A percentile compares a stretch with the other conserved stretches of the same genome.
These are phyloP conservation scores for Podospora appendiculata DNA, from an alignment of 495 filamentous ascomycete genomes.

Conservation along the genomic window DNA sequence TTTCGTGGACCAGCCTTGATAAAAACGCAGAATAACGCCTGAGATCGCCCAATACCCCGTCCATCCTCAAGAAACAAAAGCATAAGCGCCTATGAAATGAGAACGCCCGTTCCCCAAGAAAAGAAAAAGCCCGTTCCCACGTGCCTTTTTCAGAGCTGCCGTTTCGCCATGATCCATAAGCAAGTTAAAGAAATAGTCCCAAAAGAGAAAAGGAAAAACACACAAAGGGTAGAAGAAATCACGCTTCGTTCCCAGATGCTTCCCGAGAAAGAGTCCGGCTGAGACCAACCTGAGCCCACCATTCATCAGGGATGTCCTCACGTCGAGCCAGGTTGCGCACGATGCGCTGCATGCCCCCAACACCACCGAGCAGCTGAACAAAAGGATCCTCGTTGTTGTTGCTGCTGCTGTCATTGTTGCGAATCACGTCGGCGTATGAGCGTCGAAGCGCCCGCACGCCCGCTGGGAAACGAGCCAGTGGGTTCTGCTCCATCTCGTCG, in stretches of 20 bases:
- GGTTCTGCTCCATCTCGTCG: slow-evolving; percentile 21
- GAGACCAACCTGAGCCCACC: slow-evolving; percentile 69
- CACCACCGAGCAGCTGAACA: slow-evolving; percentile 30
- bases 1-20: too few relatives aligned
- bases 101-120: not conserved
- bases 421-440: slow-evolving; percentile 29
- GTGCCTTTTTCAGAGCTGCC: slow-evolving; percentile 5
- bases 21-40: not conserved
- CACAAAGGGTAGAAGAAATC: too few relatives aligned
- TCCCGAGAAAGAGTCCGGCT: slow-evolving; percentile 49
- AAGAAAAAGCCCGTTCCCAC: not conserved
- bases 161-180: not conserved
- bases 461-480: slow-evolving; percentile 13
- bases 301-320: slow-evolving; percentile 66
- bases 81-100: not conserved
- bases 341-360: slow-evolving; percentile 60
- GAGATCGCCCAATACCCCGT: not conserved
- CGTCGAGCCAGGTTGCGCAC: slow-evolving; percentile 56
- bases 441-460: slow-evolving; percentile 10
- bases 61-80: not conserved
- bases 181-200: too few relatives aligned
- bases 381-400: slow-evolving; percentile 19
- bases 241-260: slow-evolving; percentile 13
- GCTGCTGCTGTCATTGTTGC: slow-evolving; percentile 6
- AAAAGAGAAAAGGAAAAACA: too few relatives aligned